Conservation (phyloP, 1,284 basidiomycete genomes). For the Ceratobasidium sp. region DNA sequence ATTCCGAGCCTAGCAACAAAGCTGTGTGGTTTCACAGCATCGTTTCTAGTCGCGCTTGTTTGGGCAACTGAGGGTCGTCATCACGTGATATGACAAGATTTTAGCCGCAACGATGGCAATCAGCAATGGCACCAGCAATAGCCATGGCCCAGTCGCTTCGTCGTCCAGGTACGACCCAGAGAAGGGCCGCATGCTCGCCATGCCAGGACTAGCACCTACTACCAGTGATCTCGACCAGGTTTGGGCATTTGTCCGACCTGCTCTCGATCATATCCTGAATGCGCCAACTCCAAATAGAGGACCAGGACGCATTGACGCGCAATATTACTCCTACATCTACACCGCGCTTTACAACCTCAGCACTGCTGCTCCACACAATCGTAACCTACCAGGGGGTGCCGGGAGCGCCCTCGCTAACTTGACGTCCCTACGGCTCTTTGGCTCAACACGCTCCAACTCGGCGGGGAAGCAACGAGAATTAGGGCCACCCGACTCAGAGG, state of each 20-base stretch:
- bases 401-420: conserved; percentile 6
- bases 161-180: conserved; percentile 17
- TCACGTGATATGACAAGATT: conserved; percentile 24
- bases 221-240: conserved; percentile 7
- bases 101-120: conserved; percentile 24
- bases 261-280: conserved; percentile 14
- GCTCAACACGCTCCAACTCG: neutral
- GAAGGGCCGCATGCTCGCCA: neutral
- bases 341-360: conserved; percentile 25
- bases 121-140: neutral
- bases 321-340: conserved; percentile 23
- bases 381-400: neutral
- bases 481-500: neutral
- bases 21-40: no score
- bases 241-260: conserved; percentile 27
- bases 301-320: conserved; percentile 17
- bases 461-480: conserved; percentile 15
- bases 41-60: no score
- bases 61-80: neutral
- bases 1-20: no score
- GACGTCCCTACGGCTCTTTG: conserved; percentile 11
- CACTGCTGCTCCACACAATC: neutral
- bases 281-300: conserved; percentile 4
- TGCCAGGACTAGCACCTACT: neutral
- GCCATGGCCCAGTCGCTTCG: conserved; percentile 2